Conservation (phyloP, 139 green algal species). For the Ettlia oleoabundans region DNA sequence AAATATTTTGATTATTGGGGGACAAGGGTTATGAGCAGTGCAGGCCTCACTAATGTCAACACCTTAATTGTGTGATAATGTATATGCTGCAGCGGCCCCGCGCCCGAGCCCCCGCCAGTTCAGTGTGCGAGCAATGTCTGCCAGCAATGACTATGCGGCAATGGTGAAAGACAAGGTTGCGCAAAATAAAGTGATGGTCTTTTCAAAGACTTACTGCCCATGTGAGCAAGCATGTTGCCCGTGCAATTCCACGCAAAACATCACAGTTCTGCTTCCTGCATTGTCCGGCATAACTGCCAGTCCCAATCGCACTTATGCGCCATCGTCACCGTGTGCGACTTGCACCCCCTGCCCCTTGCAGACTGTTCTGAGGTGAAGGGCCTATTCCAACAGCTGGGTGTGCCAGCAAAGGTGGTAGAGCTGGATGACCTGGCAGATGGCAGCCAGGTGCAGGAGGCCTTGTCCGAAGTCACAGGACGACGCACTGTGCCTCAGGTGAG, state of each 20-base stretch:
- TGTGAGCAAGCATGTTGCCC: too few relatives aligned
- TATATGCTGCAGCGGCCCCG: neutral
- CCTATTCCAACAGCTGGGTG: constrained; percentile 63
- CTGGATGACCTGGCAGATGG: constrained; percentile 74
- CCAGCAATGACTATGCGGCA: neutral
- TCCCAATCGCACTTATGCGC: too few relatives aligned
- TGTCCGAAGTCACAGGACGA: constrained; percentile 57
- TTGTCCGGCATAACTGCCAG: too few relatives aligned
- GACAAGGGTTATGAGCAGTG: too few relatives aligned
- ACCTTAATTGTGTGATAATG: neutral
- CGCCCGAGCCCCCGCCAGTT: neutral
- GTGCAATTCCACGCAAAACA: too few relatives aligned
- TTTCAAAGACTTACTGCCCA: constrained; percentile 49
- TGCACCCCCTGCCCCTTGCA: neutral
- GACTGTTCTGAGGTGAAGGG: constrained; percentile 70
- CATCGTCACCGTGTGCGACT: too few relatives aligned
- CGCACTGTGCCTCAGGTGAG: constrained; percentile 78
- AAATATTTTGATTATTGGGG: too few relatives aligned
- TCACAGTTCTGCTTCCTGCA: too few relatives aligned
- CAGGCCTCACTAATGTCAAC: too few relatives aligned
- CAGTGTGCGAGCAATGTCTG: constrained; percentile 3
- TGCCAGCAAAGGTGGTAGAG: constrained; percentile 68
- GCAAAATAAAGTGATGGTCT: constrained; percentile 64
- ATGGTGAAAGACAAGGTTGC: constrained; percentile 15
- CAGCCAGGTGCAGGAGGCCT: constrained; percentile 63